A percentile compares a stretch with the other conserved stretches of the same genome.
phyloP scores from a whole-genome alignment of 129 eudicot species.

The Apium graveolens region DNA sequence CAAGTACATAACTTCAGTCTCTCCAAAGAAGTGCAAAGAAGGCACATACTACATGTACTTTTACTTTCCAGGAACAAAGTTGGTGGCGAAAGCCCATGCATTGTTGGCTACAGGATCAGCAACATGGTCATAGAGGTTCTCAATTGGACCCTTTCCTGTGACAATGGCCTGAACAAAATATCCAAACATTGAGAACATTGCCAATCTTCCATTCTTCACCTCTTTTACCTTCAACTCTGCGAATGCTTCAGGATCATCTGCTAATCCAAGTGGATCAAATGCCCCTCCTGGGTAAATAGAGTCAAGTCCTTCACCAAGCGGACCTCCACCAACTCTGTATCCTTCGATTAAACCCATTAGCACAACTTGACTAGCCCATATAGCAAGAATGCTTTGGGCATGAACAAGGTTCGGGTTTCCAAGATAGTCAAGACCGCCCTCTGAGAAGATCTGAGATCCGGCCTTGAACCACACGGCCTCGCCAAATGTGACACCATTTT shows the following conservation, averaged over 20 bases:
- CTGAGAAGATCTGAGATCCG: conserved; percentile 2
- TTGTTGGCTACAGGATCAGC: conserved; percentile 7
- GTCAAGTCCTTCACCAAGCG: conserved; percentile 3
- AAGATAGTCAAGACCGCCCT: conserved; percentile 9
- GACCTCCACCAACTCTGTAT: conserved; percentile 12
- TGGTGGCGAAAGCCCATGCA: conserved; percentile 12
- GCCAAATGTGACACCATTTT: conserved; percentile 8
- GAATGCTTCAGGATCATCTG: conserved; percentile 9
- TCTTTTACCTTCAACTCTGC: conserved; percentile 7
- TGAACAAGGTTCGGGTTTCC: conserved; percentile 12
- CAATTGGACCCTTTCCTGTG: conserved; percentile 8
- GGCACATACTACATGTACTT: too few relatives aligned
- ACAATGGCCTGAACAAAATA: conserved; percentile 9
- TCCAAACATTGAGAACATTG: conserved; percentile 11
- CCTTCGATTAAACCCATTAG: conserved; percentile 5
- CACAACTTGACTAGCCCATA: conserved; percentile 9
- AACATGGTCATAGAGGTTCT: conserved; percentile 1
- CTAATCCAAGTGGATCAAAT: conserved; percentile 8
- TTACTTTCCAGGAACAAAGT: conserved; percentile 6
- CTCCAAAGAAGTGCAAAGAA: too few relatives aligned
- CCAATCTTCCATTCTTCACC: conserved; percentile 8
- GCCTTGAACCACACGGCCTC: conserved; percentile 12
- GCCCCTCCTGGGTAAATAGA: conserved; percentile 5
- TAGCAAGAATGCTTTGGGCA: conserved; percentile 9
- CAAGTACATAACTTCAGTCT: too few relatives aligned